Percentiles rank a stretch among this genome's conserved stretches.
Evolutionary conservation across 148 eudicot genomes (phyloP).

Genomic region (Cornus suecica): DNA sequence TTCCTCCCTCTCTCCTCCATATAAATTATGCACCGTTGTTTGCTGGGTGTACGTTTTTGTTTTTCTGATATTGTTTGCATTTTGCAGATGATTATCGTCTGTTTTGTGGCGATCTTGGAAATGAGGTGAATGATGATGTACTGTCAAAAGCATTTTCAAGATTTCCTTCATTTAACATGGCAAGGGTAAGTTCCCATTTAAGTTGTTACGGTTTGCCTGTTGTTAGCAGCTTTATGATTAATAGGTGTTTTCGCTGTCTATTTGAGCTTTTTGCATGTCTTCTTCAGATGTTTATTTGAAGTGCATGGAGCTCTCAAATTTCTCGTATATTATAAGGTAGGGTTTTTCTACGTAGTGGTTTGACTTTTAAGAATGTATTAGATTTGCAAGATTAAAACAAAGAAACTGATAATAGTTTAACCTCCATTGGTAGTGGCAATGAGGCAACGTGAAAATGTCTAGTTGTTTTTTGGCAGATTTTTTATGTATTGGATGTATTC

Average conservation of each 20-base stretch:
- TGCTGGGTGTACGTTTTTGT: not conserved
- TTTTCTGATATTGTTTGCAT: not conserved
- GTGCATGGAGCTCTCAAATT: conserved; percentile 22
- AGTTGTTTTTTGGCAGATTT: not conserved
- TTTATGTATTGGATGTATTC: not conserved
- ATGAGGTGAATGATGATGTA: conserved; percentile 96
- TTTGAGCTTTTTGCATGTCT: conserved; percentile 31
- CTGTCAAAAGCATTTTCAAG: conserved; percentile 81
- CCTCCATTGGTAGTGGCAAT: not conserved
- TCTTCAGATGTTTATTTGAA: conserved; percentile 29
- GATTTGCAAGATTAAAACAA: not conserved
- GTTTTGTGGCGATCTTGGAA: conserved; percentile 95
- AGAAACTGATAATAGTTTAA: not conserved
- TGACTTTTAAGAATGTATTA: not conserved
- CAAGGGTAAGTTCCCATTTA: conserved; percentile 52
- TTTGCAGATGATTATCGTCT: conserved; percentile 82
- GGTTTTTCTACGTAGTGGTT: not conserved
- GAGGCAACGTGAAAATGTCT: not conserved
- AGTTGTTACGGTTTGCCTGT: not conserved
- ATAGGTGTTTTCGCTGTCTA: conserved; percentile 12
- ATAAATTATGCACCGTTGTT: not conserved
- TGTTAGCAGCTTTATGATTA: conserved; percentile 3
- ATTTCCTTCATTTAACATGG: conserved; percentile 88
- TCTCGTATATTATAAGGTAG: conserved; percentile 19
- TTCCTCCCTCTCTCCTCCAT: too few relatives aligned